A percentile compares a stretch with the other conserved stretches of the same genome.
Evolutionary conservation across 306 rosid species (phyloP).

Genomic region (Oemleria cerasiformis): DNA sequence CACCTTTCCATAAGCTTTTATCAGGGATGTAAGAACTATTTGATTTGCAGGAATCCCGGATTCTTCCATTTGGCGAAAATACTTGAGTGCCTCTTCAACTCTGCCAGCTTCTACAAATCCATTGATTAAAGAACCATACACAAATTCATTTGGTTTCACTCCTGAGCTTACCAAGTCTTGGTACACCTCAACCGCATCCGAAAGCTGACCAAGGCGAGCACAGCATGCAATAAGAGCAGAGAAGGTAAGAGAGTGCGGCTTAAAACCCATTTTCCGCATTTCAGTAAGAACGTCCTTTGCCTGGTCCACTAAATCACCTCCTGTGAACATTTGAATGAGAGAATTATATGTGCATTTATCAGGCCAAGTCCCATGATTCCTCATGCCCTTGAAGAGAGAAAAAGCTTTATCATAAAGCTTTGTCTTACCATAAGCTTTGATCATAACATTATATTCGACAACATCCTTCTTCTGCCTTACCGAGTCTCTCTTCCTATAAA

Average conservation of each 20-base stretch:
- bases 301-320: constrained; percentile 64
- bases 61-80: constrained; percentile 57
- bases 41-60: constrained; percentile 62
- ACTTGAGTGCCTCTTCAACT: constrained; percentile 64
- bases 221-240: constrained; percentile 76
- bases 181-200: constrained; percentile 58
- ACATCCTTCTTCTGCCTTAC: constrained; percentile 48
- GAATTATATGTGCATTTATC: constrained; percentile 77
- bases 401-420: constrained; percentile 68
- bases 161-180: constrained; percentile 55
- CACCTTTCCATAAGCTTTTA: constrained; percentile 71
- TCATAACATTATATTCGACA: constrained; percentile 76
- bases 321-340: constrained; percentile 80
- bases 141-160: constrained; percentile 65
- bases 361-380: constrained; percentile 72
- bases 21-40: constrained; percentile 63
- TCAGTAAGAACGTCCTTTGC: constrained; percentile 61
- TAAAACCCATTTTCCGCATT: constrained; percentile 69
- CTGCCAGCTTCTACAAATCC: constrained; percentile 85
- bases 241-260: constrained; percentile 59
- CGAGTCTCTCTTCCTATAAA: constrained; percentile 46
- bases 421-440: constrained; percentile 82
- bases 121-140: constrained; percentile 77
- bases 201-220: constrained; percentile 68
- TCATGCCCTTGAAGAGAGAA: constrained; percentile 70